A percentile compares a stretch with the other conserved stretches of the same genome.
Conservation (phyloP, 1,284 basidiomycete species). For the Cryptococcus hybrid region DNA sequence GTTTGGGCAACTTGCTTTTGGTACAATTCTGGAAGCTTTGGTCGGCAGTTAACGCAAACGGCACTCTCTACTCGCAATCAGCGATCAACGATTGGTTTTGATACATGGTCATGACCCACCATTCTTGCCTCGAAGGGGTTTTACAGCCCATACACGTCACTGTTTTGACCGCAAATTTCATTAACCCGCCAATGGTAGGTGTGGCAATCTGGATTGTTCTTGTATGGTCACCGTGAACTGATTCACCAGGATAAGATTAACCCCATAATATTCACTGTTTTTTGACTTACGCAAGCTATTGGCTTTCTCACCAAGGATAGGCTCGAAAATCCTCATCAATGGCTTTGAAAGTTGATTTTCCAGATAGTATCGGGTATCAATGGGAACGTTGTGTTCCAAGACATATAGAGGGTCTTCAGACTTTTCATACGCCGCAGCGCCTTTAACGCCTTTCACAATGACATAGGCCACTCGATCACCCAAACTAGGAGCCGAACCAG, state of each 20-base stretch:
- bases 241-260: background rate
- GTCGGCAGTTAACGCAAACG: conserved; percentile 87
- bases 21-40: conserved; percentile 80
- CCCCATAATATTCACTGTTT: background rate
- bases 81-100: background rate
- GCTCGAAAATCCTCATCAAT: conserved; percentile 93
- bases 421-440: conserved; percentile 96
- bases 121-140: conserved; percentile 71
- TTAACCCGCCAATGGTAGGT: conserved; percentile 87
- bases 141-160: conserved; percentile 92
- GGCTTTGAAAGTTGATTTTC: conserved; percentile 96
- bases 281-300: conserved; percentile 66
- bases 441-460: conserved; percentile 92
- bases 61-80: conserved; percentile 64
- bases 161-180: conserved; percentile 96
- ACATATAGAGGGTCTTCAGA: conserved; percentile 96
- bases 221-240: conserved; percentile 92
- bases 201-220: conserved; percentile 91
- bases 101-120: conserved; percentile 54
- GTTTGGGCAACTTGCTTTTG: conserved; percentile 76
- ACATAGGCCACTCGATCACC: conserved; percentile 98
- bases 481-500: conserved; percentile 87
- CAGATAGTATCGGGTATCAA: conserved; percentile 94
- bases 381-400: conserved; percentile 92
- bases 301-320: conserved; percentile 90